These are phyloP conservation scores for Hygrophoropsis aurantiaca DNA, from an alignment of 768 basidiomycete species.

Conservation along the genomic window DNA sequence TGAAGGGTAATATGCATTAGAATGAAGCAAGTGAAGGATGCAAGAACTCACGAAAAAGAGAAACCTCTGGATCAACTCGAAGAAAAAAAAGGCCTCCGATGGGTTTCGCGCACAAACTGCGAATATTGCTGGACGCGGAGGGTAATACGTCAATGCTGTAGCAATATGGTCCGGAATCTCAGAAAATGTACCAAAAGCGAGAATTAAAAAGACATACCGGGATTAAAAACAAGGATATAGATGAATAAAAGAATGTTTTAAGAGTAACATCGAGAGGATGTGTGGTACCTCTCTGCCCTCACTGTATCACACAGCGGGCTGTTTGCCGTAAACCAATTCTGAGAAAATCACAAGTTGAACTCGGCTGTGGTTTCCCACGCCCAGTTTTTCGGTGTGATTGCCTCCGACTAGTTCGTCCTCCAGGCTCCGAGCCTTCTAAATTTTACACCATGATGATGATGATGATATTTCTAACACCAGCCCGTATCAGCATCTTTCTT, in stretches of 20 bases:
- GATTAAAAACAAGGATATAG: neutral
- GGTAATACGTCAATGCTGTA: neutral
- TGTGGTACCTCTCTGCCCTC: conserved; percentile 10
- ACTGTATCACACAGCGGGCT: conserved; percentile 17
- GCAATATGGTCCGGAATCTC: neutral
- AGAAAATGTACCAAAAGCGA: conserved; percentile 3
- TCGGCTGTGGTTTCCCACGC: too few species aligned
- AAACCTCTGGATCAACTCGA: neutral
- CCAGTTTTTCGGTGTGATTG: too few species aligned
- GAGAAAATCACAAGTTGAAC: too few species aligned
- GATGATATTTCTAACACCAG: too few species aligned
- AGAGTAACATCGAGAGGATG: conserved; percentile 9
- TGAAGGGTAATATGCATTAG: too few species aligned
- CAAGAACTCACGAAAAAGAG: too few species aligned
- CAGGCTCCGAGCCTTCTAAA: too few species aligned
- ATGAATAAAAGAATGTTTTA: conserved; percentile 11
- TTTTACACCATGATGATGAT: too few species aligned
- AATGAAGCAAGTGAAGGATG: too few species aligned
- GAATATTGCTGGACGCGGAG: neutral
- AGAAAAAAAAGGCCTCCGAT: conserved; percentile 1
- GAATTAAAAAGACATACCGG: conserved; percentile 2
- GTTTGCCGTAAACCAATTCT: conserved; percentile 5
- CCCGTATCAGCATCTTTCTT: too few species aligned
- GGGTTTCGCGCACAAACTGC: neutral
- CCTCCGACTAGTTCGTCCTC: too few species aligned